Evolutionary conservation across 2,329 filamentous ascomycete species (phyloP), one percentile per base, ranked within the genome.

Genomic region (Diaporthe sp.): DNA sequence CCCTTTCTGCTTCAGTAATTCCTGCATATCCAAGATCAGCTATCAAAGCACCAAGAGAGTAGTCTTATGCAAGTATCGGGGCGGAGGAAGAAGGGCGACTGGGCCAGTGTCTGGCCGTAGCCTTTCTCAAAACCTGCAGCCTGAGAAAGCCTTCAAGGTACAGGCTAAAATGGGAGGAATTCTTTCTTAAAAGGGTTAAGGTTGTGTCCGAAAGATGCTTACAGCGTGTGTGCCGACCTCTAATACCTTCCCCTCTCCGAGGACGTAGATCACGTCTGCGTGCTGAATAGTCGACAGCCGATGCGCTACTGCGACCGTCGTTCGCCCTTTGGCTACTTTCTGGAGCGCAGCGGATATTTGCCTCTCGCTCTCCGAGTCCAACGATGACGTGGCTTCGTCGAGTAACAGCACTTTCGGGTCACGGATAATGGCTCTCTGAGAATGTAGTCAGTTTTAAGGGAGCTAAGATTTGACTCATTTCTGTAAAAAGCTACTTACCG

Each of bases 271-370:
- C n/a, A 92, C 85, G 81, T 96, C 92, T 1, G 94, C 93, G 77
- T 95, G 93, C 81, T 94, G 93, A 27, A 96, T 91, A 17, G 93
- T 96, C 0, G 92, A 92, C 65, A 96, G 85, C 19, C 94, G 87
- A 81, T 96, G 94, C 1, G 94, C 94, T 15, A 97, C 93, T 3
- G 93, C 93, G 4, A 97, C 86, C 75, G 94, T 94, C 2, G 94
- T 92, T 10, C 89, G 84, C 3, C 89, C 89, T 76, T 87, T 86
- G 4, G 87, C 87, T 0, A 90, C 91, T 55, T 86, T 86, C 84
- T 94, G 92, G 79, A 96, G 91, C 0, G 93, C 93, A 0, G 85
- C 86, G 81, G 96, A 90, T 5, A 91, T 89, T n/a, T 91, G 84
- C 80, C 89, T 86, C 81, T 91, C 89, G 56, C 88, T 88, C 79